Evolutionary conservation across 2,329 filamentous ascomycete species (phyloP), one percentile per base, ranked within the genome.

Genomic region (Nigrospora osmanthi): DNA sequence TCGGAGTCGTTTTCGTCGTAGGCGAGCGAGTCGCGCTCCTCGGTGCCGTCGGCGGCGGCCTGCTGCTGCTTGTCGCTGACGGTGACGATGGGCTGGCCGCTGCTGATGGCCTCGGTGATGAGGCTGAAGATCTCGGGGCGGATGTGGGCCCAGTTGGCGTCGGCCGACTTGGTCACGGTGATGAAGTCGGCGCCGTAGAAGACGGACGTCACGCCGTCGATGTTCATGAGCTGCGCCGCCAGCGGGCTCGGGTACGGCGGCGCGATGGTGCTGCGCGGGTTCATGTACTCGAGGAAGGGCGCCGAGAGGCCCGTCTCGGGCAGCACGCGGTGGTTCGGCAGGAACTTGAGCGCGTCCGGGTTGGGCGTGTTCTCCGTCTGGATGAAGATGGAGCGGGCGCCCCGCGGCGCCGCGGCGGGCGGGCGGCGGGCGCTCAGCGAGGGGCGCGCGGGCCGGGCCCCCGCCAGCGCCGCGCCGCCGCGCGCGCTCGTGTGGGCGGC

Each of bases 181-280:
- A 98, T 97, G 71, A 95, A 97, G 64, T 98, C 90, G 32, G 81
- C 71, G 43, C 91, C 93, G 67, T 95, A 96, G 68, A 97, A 97
- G 17, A 98, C 87, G 2, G 88, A 84, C 3, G 85, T 90, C n/a
- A 97, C 86, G 38, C 93, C 93, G 60, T 97, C 93, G 49, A 96
- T 85, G 62, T 88, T 90, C 75, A 97, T 84, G 42, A 98, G 78
- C 64, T 89, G 83, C 32, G 90, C 85, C 6, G 93, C 93, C 36
- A 98, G 80, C 15, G 89, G 90, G 16, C 91, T 97, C 4, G 91
- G 89, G 62, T 96, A 81, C 1, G 91, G 91, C 17, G 90, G 86
- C 23, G 89, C 78, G 52, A 97, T 81, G 4, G 93, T 96, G 34
- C 88, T 85, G 45, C 93, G 85, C 33, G 93, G 89, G 54, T 80